These are phyloP conservation scores for Rhodotorula mucilaginosa DNA, from an alignment of 1,284 basidiomycete genomes.

Conservation along the genomic window DNA sequence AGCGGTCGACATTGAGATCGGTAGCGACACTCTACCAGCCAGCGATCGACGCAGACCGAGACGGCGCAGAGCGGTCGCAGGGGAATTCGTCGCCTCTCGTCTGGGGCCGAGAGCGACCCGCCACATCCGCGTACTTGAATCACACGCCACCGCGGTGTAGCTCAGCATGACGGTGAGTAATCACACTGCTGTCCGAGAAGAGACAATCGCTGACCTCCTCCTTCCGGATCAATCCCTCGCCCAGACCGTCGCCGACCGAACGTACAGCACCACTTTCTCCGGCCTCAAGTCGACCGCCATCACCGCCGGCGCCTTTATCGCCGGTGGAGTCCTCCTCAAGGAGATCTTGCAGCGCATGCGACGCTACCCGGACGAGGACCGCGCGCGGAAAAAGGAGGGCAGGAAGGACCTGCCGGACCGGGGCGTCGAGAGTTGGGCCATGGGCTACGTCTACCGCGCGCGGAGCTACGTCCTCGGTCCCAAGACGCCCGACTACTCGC, in stretches of 20 bases:
- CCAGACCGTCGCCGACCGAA: conserved; percentile 14
- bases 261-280: conserved; percentile 18
- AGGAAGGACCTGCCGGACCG: conserved; percentile 30
- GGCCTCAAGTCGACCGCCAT: conserved; percentile 41
- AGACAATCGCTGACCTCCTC: too few relatives aligned
- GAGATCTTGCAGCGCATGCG: conserved; percentile 38
- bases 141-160: too few relatives aligned
- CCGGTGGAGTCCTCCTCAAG: conserved; percentile 32
- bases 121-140: too few relatives aligned
- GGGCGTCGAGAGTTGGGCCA: conserved; percentile 35
- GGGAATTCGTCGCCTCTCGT: too few relatives aligned
- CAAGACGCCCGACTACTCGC: conserved; percentile 49
- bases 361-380: conserved; percentile 32
- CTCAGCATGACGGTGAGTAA: too few relatives aligned
- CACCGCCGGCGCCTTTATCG: conserved; percentile 38
- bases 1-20: too few relatives aligned
- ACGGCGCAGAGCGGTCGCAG: too few relatives aligned
- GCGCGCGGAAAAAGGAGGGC: conserved; percentile 14
- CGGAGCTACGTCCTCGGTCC: conserved; percentile 44
- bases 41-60: too few relatives aligned
- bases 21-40: too few relatives aligned
- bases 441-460: conserved; percentile 42
- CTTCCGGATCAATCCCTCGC: too few relatives aligned
- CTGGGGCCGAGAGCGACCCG: too few relatives aligned
- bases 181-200: too few relatives aligned